Conservation (phyloP, 2,329 filamentous ascomycete species). For the Onygenales sp. region DNA sequence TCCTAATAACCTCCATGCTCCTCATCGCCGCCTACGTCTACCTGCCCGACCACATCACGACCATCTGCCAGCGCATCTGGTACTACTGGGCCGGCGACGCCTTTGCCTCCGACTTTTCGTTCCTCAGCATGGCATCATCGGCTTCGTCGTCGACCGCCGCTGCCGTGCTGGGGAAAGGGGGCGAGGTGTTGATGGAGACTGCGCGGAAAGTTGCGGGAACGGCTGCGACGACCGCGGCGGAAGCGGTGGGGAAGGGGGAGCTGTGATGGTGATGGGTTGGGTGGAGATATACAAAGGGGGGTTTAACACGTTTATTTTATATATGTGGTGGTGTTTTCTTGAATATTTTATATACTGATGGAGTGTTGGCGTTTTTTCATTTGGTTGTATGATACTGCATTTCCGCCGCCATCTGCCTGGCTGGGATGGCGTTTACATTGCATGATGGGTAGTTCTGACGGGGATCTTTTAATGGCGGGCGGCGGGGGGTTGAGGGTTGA, state of each 20-base stretch:
- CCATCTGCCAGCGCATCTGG: slow-evolving; percentile 75
- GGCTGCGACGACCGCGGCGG: slow-evolving; percentile 14
- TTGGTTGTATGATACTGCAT: too few species aligned
- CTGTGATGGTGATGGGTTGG: slow-evolving; percentile 14
- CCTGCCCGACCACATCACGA: slow-evolving; percentile 80
- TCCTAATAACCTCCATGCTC: slow-evolving; percentile 79
- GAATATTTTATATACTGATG: neutral
- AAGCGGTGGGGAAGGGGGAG: slow-evolving; percentile 16
- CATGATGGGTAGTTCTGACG: too few species aligned
- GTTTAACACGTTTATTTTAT: neutral
- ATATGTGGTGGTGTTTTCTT: neutral
- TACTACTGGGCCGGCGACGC: slow-evolving; percentile 87
- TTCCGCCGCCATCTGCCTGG: too few species aligned
- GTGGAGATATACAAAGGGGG: neutral
- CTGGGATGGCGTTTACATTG: too few species aligned
- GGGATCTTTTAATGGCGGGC: too few species aligned
- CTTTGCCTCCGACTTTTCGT: slow-evolving; percentile 14
- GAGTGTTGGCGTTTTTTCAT: too few species aligned
- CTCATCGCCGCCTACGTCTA: slow-evolving; percentile 83
- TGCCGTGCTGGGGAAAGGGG: slow-evolving; percentile 19
- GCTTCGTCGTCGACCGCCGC: slow-evolving; percentile 17
- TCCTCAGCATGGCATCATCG: slow-evolving; percentile 10
- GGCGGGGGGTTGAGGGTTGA: too few species aligned
- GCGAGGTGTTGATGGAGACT: slow-evolving; percentile 40
- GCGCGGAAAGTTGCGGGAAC: slow-evolving; percentile 36